Conservation (phyloP, 1,284 basidiomycete species). For the Ganoderma lucidum region DNA sequence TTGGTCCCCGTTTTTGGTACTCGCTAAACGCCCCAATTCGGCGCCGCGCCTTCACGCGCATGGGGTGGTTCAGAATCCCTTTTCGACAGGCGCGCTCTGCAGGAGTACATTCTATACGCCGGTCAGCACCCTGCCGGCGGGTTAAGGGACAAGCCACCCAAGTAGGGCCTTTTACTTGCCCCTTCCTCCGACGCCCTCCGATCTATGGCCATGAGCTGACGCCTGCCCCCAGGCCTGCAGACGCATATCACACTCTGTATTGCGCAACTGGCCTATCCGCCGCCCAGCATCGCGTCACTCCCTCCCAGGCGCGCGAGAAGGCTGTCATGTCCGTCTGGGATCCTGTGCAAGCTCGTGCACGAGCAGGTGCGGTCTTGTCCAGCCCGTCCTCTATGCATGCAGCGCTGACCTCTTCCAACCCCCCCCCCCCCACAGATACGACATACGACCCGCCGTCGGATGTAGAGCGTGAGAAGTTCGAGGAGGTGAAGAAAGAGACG, state of each 20-base stretch:
- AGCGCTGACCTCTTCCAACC: background rate
- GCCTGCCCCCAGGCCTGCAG: conserved; percentile 61
- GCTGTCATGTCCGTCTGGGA: conserved; percentile 57
- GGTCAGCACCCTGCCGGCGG: conserved; percentile 89
- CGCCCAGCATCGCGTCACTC: conserved; percentile 81
- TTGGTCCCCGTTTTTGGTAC: background rate
- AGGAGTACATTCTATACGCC: conserved; percentile 89
- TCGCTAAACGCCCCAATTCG: background rate
- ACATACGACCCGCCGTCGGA: conserved; percentile 24
- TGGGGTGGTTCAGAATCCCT: conserved; percentile 52
- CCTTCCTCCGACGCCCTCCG: background rate
- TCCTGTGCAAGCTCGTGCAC: conserved; percentile 26
- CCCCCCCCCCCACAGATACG: conserved; percentile 10
- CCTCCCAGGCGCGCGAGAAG: conserved; percentile 52
- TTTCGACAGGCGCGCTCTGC: conserved; percentile 74
- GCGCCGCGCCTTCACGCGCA: conserved; percentile 4
- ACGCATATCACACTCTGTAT: conserved; percentile 93
- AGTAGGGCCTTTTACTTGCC: conserved; percentile 54
- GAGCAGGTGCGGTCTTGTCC: conserved; percentile 40
- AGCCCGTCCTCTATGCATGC: background rate
- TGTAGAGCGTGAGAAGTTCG: conserved; percentile 27
- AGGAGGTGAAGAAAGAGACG: conserved; percentile 54
- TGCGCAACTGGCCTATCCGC: conserved; percentile 89
- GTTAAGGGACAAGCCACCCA: conserved; percentile 94
- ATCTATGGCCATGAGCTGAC: conserved; percentile 11